A percentile compares a stretch with the other conserved stretches of the same genome.
Conservation (phyloP, 768 basidiomycete genomes). For the Boletus rubropictus region DNA sequence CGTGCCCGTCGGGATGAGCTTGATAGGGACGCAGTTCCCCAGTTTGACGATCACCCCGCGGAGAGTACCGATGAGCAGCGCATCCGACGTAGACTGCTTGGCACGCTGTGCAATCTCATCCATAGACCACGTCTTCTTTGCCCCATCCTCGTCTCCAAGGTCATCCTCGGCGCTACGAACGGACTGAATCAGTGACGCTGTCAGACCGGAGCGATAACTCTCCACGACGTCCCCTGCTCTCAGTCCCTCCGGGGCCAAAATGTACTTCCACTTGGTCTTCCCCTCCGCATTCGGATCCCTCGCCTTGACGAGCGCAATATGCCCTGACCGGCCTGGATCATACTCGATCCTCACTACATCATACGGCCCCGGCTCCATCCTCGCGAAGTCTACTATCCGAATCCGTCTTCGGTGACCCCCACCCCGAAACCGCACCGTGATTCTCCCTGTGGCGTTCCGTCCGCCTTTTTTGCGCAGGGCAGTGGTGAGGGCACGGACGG, state of each 20-base stretch:
- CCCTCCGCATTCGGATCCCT: constrained; percentile 50
- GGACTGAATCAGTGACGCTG: constrained; percentile 57
- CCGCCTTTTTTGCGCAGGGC: constrained; percentile 84
- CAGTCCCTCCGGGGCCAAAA: constrained; percentile 86
- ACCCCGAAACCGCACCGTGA: constrained; percentile 84
- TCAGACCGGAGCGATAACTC: constrained; percentile 80
- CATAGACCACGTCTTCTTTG: constrained; percentile 14
- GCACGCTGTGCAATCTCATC: constrained; percentile 21
- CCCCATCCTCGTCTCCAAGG: neutral
- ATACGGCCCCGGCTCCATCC: constrained; percentile 72
- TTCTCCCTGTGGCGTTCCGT: constrained; percentile 72
- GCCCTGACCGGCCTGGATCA: constrained; percentile 89
- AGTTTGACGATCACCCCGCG: constrained; percentile 79
- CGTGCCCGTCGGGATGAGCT: constrained; percentile 88
- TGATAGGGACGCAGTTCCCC: constrained; percentile 89
- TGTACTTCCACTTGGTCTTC: constrained; percentile 73
- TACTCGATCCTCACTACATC: constrained; percentile 95
- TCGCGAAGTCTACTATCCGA: constrained; percentile 79
- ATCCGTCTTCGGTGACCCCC: constrained; percentile 89
- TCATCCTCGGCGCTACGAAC: constrained; percentile 24
- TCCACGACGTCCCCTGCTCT: constrained; percentile 84
- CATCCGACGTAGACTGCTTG: constrained; percentile 41
- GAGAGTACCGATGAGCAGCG: constrained; percentile 78
- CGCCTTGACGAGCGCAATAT: constrained; percentile 84
- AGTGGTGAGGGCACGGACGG: constrained; percentile 75